Percentiles rank a stretch among this genome's conserved stretches.
phyloP scores from a whole-genome alignment of 192 early-diverging fungal species.

The Umbelopsis vinacea region DNA sequence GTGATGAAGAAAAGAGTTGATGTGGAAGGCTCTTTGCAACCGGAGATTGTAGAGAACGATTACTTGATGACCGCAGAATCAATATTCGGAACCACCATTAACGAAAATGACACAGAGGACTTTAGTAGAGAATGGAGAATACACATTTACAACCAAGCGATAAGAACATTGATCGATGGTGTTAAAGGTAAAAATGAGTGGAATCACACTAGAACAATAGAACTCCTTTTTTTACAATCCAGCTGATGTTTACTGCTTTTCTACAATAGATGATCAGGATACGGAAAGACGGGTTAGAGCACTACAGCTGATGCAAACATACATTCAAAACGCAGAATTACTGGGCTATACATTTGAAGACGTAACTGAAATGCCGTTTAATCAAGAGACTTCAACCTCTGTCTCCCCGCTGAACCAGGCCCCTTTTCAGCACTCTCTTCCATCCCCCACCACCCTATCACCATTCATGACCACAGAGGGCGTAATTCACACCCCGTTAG shows the following conservation, averaged over 20 bases:
- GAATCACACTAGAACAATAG: not conserved
- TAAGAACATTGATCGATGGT: constrained; percentile 9
- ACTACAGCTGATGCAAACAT: not conserved
- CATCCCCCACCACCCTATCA: not conserved
- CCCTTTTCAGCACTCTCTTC: not conserved
- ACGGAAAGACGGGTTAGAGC: not conserved
- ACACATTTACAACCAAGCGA: constrained; percentile 1
- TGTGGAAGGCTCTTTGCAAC: not conserved
- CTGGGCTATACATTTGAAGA: constrained; percentile 6
- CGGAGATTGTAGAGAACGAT: not conserved
- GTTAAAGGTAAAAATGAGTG: not conserved
- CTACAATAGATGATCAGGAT: not conserved
- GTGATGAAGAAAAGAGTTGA: constrained; percentile 6
- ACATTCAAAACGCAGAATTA: not conserved
- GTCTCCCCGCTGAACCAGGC: not conserved
- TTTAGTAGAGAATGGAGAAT: not conserved
- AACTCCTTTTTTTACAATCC: not conserved
- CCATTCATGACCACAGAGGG: not conserved
- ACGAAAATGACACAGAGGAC: not conserved
- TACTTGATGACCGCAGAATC: constrained; percentile 1
- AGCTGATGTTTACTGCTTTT: not conserved
- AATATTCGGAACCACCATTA: not conserved
- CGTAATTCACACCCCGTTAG: not conserved
- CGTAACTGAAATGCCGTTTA: not conserved
- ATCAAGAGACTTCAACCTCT: not conserved